phyloP scores from a whole-genome alignment of 2,329 filamentous ascomycete species.

The Tetracladium maxilliforme region DNA sequence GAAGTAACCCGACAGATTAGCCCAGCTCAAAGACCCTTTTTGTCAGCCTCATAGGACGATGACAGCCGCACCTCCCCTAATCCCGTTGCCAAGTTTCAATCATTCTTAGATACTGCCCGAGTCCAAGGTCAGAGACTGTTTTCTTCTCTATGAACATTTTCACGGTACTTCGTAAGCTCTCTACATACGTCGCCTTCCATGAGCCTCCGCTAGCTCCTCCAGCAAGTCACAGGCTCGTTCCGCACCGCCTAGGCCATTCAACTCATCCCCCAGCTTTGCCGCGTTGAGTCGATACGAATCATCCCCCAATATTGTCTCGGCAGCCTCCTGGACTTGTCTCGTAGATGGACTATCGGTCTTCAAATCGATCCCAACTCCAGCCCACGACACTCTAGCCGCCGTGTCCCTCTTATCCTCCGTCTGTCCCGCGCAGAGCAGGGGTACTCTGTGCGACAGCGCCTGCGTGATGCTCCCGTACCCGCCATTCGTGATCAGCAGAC shows the following conservation, averaged over 20 bases:
- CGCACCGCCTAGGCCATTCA: slow-evolving; percentile 1
- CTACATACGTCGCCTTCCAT: too few relatives aligned
- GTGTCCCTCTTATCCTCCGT: slow-evolving; percentile 2
- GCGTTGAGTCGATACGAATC: slow-evolving; percentile 1
- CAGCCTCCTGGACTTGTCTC: slow-evolving; percentile 2
- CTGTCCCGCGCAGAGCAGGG: slow-evolving; percentile 1
- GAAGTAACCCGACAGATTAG: too few relatives aligned
- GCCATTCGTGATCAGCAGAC: slow-evolving; percentile 3
- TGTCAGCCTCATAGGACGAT: too few relatives aligned
- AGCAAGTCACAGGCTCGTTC: slow-evolving; percentile 1
- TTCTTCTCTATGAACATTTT: too few relatives aligned
- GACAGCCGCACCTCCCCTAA: too few relatives aligned
- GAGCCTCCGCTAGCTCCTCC: slow-evolving; percentile 2
- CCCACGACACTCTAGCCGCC: slow-evolving; percentile 1
- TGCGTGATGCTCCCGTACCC: slow-evolving; percentile 1
- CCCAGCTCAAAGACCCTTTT: too few relatives aligned
- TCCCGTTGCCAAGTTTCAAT: too few relatives aligned
- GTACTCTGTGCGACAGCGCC: slow-evolving; percentile 1
- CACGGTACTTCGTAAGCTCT: too few relatives aligned
- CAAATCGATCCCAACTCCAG: slow-evolving; percentile 2
- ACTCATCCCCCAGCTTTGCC: slow-evolving; percentile 2
- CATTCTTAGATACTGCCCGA: too few relatives aligned
- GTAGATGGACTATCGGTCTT: slow-evolving; percentile 1
- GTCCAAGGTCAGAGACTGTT: too few relatives aligned
- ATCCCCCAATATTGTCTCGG: slow-evolving; percentile 1